Evolutionary conservation across 352 stramenopile species (phyloP).

Genomic region (Pythium pyrilobum): DNA sequence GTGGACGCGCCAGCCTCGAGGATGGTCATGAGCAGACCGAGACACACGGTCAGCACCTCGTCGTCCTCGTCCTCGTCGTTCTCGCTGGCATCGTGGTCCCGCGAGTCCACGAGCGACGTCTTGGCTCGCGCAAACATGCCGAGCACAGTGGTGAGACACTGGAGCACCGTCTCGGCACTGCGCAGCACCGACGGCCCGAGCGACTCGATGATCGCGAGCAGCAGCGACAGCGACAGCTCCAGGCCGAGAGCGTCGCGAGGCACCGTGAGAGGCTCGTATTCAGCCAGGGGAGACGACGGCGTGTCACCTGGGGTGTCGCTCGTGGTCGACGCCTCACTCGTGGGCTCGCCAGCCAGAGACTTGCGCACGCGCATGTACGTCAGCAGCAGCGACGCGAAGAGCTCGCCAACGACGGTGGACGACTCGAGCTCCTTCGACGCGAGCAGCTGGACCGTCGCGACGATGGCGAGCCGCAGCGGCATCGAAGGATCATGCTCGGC

Average conservation of each 20-base stretch:
- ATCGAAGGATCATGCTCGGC: slow-evolving; percentile 16
- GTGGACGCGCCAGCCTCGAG: slow-evolving; percentile 52
- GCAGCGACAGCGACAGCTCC: slow-evolving; percentile 54
- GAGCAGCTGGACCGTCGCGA: slow-evolving; percentile 50
- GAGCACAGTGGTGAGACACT: slow-evolving; percentile 68
- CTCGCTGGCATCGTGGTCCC: neutral
- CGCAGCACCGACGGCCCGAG: slow-evolving; percentile 70
- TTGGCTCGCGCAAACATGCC: slow-evolving; percentile 39
- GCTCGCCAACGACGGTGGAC: slow-evolving; percentile 58
- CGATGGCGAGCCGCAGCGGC: slow-evolving; percentile 32
- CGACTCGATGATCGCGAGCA: slow-evolving; percentile 67
- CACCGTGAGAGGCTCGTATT: slow-evolving; percentile 18
- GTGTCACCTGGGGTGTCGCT: no score
- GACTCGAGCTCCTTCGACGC: slow-evolving; percentile 56
- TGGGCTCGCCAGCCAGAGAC: neutral
- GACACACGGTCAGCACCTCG: slow-evolving; percentile 74
- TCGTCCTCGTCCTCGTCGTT: slow-evolving; percentile 47
- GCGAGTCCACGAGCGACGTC: slow-evolving; percentile 4
- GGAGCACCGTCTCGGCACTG: slow-evolving; percentile 54
- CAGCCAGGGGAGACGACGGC: no score
- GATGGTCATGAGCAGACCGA: slow-evolving; percentile 76
- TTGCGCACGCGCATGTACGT: slow-evolving; percentile 73
- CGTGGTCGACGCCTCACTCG: no score
- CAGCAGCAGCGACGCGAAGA: slow-evolving; percentile 71
- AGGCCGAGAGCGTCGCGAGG: slow-evolving; percentile 31